Evolutionary conservation across 2,329 filamentous ascomycete species (phyloP).

Genomic region (Emergomyces pasteurianus): DNA sequence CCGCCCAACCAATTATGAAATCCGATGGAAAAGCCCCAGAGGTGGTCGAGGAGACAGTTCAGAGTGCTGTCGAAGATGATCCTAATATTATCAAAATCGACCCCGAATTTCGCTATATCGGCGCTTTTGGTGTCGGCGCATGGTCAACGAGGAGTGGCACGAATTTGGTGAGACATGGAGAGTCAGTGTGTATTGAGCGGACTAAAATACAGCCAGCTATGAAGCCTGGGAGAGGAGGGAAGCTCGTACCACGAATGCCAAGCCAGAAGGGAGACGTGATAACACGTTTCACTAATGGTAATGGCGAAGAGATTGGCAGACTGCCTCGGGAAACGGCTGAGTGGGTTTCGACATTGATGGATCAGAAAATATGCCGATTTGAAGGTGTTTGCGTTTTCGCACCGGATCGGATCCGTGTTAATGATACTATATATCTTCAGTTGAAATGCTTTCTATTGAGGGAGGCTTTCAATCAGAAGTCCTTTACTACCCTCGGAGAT

Average conservation of each 20-base stretch:
- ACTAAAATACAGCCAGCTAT: constrained; percentile 56
- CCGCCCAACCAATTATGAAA: neutral
- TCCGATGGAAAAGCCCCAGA: neutral
- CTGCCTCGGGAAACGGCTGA: constrained; percentile 74
- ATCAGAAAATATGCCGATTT: constrained; percentile 79
- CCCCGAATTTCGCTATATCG: constrained; percentile 62
- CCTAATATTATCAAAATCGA: constrained; percentile 4
- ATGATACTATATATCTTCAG: constrained; percentile 90
- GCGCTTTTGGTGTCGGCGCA: constrained; percentile 79
- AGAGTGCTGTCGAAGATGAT: constrained; percentile 3
- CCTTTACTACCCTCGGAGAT: constrained; percentile 47
- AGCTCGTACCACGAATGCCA: constrained; percentile 34
- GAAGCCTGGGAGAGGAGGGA: constrained; percentile 36
- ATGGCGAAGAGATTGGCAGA: constrained; percentile 72
- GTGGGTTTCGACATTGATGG: constrained; percentile 86
- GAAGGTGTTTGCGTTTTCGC: constrained; percentile 82
- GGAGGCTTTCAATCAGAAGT: constrained; percentile 57
- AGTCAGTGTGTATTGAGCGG: constrained; percentile 75
- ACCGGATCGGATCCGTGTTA: constrained; percentile 71
- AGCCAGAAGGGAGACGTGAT: constrained; percentile 69
- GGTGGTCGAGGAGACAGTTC: neutral
- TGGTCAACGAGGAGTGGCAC: constrained; percentile 83
- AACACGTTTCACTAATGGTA: constrained; percentile 74
- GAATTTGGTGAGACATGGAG: constrained; percentile 65
- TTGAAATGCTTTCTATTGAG: constrained; percentile 64